A percentile compares a stretch with the other conserved stretches of the same genome.
These are phyloP conservation scores for Tolypocladium ophioglossoides DNA, from an alignment of 2,329 filamentous ascomycete genomes.

Conservation along the genomic window DNA sequence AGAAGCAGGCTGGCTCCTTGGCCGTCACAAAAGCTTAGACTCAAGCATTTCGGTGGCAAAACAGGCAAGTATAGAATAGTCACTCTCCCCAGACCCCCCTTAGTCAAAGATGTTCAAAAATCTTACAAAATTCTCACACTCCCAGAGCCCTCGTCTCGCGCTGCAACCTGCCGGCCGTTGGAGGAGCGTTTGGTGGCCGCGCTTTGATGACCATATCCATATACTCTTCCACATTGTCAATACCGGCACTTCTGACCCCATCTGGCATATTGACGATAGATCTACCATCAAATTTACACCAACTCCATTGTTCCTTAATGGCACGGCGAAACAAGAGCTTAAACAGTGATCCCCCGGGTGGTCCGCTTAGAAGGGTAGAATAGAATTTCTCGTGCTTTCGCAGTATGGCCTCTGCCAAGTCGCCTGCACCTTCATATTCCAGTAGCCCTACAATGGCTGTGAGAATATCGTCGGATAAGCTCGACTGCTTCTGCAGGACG, in stretches of 20 bases:
- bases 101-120: no score
- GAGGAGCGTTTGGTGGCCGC: neutral
- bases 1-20: no score
- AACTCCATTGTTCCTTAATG: neutral
- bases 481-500: neutral
- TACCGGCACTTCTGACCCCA: neutral
- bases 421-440: neutral
- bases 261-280: neutral
- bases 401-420: neutral
- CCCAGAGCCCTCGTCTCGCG: neutral
- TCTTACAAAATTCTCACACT: no score
- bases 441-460: neutral
- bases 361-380: neutral
- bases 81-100: no score
- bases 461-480: neutral
- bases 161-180: neutral
- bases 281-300: neutral
- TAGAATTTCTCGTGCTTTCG: neutral
- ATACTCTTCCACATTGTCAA: neutral
- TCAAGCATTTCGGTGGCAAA: no score
- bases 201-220: neutral
- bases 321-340: neutral
- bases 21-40: no score
- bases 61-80: no score
- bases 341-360: neutral